Evolutionary conservation across 345 rosid species (phyloP), one percentile per base, ranked within the genome.

Genomic region (Populus ilicifolia): DNA sequence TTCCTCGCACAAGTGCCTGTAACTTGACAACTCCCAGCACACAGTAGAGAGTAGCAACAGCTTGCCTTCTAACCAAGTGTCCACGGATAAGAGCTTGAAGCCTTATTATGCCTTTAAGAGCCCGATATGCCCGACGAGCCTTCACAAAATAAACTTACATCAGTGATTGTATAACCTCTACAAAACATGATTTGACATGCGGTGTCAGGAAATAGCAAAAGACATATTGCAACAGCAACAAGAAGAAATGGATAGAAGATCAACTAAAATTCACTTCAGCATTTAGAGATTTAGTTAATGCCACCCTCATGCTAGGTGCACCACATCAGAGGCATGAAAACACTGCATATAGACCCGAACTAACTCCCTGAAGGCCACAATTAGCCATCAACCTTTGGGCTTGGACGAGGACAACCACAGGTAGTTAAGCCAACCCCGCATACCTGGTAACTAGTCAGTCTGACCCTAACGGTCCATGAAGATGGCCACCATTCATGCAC

Each of bases 71-170:
- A 80, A 93, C 94, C 82, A 96, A 86, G 80, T 96, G 98, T 69
- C 99, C 99, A 77, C 98, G 97, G 76, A 93, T 91, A 74, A 91
- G 90, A 48, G 98, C 98, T 87, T 96, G 99, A 75, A 96, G 89
- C 92, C 97, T 92, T 83, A 96, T 90, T 79, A 96, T 96, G 74
- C 98, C 99, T 91, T 89, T 96, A 81, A 96, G 97, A 44, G 97
- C 93, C 67, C 87, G 84, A 80, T 92, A 96, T 70, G 99, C 99
- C 72, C 98, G 86, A 2, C 98, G 99, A 71, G 98, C 99, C 99
- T 95, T 85, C 80, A 86, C 78, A 80, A 29, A 74, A 72, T 43
- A 36, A 83, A 74, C 43, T 79, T 72, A 79, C 16, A 61, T 89
- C 74, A 92, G 84, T 76, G 54, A 46, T 69, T 62, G 61, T 8